phyloP scores from a whole-genome alignment of 352 stramenopile species.

The Phytopythium helicoides region DNA sequence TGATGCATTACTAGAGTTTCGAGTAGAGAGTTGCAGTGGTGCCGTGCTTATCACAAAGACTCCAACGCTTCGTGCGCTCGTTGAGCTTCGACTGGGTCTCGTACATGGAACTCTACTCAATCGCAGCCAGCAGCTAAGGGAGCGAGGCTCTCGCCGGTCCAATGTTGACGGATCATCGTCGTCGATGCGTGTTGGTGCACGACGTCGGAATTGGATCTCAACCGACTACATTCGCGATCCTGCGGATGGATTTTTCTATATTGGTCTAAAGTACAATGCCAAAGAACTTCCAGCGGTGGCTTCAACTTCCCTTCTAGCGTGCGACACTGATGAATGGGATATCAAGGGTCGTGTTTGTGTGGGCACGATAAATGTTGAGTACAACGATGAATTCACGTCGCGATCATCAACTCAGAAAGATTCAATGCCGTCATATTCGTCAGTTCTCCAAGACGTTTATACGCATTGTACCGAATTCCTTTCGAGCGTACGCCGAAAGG shows the following conservation, averaged over 20 bases:
- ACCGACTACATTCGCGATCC: constrained; percentile 65
- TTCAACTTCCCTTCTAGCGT: constrained; percentile 1
- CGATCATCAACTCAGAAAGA: not conserved
- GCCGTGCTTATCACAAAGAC: constrained; percentile 33
- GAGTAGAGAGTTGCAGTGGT: constrained; percentile 45
- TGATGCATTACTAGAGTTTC: constrained; percentile 36
- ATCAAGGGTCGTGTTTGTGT: constrained; percentile 62
- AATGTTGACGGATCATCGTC: not conserved
- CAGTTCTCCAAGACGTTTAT: constrained; percentile 47
- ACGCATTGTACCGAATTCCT: constrained; percentile 40
- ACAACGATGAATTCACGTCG: constrained; percentile 29
- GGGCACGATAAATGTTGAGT: constrained; percentile 55
- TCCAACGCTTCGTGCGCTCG: constrained; percentile 34
- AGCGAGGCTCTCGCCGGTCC: not conserved
- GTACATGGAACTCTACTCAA: constrained; percentile 37
- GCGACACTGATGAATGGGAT: constrained; percentile 34
- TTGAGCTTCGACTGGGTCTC: constrained; percentile 56
- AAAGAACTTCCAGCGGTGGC: constrained; percentile 1
- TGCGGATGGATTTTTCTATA: constrained; percentile 68
- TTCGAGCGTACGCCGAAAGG: constrained; percentile 4
- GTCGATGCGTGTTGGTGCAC: not conserved
- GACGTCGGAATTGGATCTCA: constrained; percentile 45
- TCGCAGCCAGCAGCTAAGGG: not conserved
- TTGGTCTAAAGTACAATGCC: constrained; percentile 59
- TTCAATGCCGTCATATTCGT: constrained; percentile 17